These are phyloP conservation scores for Suhomyces vadensis DNA, from an alignment of 805 yeast genomes.

Conservation along the genomic window DNA sequence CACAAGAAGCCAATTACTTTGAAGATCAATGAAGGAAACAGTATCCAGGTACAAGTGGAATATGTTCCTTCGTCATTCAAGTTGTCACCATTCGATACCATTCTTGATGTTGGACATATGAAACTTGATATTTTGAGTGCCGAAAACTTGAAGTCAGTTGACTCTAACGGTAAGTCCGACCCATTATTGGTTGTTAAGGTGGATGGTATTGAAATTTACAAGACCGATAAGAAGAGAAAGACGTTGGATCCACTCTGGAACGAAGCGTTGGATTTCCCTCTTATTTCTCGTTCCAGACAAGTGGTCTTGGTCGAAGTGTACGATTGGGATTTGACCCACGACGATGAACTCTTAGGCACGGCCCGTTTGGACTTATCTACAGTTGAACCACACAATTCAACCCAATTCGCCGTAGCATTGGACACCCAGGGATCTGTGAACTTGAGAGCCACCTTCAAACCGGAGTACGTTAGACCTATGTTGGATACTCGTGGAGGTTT, in stretches of 20 bases:
- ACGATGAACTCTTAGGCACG: conserved; percentile 59
- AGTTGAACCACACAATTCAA: conserved; percentile 46
- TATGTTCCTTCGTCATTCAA: conserved; percentile 59
- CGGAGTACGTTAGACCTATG: conserved; percentile 68
- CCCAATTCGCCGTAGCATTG: conserved; percentile 50
- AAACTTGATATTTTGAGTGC: conserved; percentile 60
- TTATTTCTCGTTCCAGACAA: conserved; percentile 63
- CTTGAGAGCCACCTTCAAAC: conserved; percentile 55
- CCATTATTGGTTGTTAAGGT: conserved; percentile 58
- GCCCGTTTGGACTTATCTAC: conserved; percentile 50
- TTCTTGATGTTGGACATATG: conserved; percentile 67
- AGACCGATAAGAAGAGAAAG: conserved; percentile 62
- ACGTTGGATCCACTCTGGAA: conserved; percentile 78
- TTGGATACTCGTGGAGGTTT: conserved; percentile 42
- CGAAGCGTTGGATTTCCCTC: conserved; percentile 58
- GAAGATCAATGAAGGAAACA: conserved; percentile 39
- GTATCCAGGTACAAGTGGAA: conserved; percentile 52
- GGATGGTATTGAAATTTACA: conserved; percentile 55
- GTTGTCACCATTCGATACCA: conserved; percentile 58
- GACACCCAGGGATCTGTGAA: conserved; percentile 67
- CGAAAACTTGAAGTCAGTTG: conserved; percentile 55
- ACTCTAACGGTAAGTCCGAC: conserved; percentile 76
- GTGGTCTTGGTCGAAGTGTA: conserved; percentile 49
- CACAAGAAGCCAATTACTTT: conserved; percentile 48
- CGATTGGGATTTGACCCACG: conserved; percentile 82